Evolutionary conservation across 106 monocot species (phyloP).

Genomic region (Dendrobium officinale): DNA sequence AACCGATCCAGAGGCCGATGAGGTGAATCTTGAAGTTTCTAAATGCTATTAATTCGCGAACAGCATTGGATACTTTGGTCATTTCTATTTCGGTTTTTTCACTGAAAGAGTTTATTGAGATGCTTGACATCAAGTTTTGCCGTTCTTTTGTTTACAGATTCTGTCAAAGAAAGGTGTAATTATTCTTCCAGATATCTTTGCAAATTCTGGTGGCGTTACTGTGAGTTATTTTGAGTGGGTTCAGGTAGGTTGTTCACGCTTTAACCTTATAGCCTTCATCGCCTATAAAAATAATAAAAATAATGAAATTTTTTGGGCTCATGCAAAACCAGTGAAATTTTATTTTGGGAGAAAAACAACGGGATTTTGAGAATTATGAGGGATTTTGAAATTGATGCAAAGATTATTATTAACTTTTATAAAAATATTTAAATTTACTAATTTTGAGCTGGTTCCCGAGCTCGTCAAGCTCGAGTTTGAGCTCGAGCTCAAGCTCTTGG

Average conservation of each 20-base stretch:
- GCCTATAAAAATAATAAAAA: no score
- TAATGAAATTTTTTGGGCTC: neutral
- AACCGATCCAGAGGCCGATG: conserved; percentile 81
- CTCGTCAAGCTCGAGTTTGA: no score
- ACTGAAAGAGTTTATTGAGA: neutral
- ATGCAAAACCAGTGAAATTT: neutral
- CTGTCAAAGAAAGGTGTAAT: conserved; percentile 81
- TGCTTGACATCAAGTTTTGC: neutral
- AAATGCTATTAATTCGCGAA: neutral
- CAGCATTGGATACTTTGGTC: neutral
- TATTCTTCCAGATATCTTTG: conserved; percentile 82
- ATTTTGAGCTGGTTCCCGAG: no score
- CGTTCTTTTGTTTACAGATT: conserved; percentile 33
- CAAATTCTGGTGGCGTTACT: conserved; percentile 87
- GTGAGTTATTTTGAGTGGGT: conserved; percentile 99
- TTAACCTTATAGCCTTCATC: no score
- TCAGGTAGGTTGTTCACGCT: conserved; percentile 38
- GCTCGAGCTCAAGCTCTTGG: no score
- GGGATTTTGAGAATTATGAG: no score
- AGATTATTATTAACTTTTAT: no score
- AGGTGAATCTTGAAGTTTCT: conserved; percentile 25
- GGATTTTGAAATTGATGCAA: no score
- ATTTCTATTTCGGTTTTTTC: neutral
- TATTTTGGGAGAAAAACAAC: no score
- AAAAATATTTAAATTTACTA: no score